Conservation (phyloP, 2,329 filamentous ascomycete species). For the Aspergillus floridensis region DNA sequence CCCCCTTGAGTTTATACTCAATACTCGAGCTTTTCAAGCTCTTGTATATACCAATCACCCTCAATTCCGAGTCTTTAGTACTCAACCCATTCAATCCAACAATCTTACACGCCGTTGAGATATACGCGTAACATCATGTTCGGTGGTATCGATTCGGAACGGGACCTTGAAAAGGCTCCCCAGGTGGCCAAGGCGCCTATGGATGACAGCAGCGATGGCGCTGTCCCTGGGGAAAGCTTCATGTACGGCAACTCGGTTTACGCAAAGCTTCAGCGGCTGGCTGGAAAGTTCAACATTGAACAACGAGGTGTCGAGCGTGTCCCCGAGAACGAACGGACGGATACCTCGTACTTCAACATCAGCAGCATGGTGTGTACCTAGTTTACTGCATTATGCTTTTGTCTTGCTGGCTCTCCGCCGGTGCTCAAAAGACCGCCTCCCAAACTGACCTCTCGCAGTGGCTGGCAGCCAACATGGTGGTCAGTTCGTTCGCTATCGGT, state of each 20-base stretch:
- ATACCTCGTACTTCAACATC: slow-evolving; percentile 64
- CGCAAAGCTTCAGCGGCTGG: slow-evolving; percentile 61
- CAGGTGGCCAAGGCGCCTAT: slow-evolving; percentile 26
- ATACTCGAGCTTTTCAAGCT: slow-evolving; percentile 22
- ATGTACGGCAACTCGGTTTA: slow-evolving; percentile 55
- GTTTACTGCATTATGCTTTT: slow-evolving; percentile 10
- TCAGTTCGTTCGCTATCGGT: slow-evolving; percentile 73
- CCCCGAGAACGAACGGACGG: slow-evolving; percentile 65
- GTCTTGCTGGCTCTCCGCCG: slow-evolving; percentile 9
- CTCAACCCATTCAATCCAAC: background rate
- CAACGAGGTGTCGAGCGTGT: slow-evolving; percentile 74
- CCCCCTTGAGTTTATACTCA: slow-evolving; percentile 13
- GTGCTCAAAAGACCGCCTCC: slow-evolving; percentile 12
- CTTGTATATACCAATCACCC: slow-evolving; percentile 11
- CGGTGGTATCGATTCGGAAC: slow-evolving; percentile 15
- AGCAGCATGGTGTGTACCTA: slow-evolving; percentile 63
- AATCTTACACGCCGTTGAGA: slow-evolving; percentile 3
- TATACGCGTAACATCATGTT: slow-evolving; percentile 18
- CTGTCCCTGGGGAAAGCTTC: slow-evolving; percentile 59
- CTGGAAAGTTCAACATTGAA: slow-evolving; percentile 66
- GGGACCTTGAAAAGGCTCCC: slow-evolving; percentile 36
- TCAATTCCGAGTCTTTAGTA: background rate
- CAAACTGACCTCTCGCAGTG: slow-evolving; percentile 52
- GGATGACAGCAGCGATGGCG: slow-evolving; percentile 43
- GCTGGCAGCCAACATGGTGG: slow-evolving; percentile 75